Percentiles rank a stretch among this genome's conserved stretches.
Conservation (phyloP, 2,329 filamentous ascomycete genomes). For the Diaporthe eres region DNA sequence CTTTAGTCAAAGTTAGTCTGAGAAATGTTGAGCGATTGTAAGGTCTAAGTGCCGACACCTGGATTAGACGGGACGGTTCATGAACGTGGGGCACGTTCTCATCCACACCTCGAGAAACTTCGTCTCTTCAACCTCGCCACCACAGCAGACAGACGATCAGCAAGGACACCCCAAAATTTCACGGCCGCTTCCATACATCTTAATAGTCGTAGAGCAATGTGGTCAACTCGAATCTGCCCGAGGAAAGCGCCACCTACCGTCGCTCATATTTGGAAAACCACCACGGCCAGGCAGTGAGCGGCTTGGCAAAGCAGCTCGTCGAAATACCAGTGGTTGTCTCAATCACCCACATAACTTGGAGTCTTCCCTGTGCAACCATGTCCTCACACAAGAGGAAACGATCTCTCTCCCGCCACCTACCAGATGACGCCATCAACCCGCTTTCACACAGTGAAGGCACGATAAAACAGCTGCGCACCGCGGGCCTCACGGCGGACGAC, state of each 20-base stretch:
- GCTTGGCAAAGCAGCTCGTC: not conserved
- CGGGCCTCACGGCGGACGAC: slow-evolving; percentile 65
- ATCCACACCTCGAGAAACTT: not conserved
- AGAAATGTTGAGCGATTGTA: not conserved
- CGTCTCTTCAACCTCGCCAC: not conserved
- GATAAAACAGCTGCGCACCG: slow-evolving; percentile 66
- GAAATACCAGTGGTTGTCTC: not conserved
- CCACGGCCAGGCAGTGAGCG: not conserved
- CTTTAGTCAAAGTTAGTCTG: not conserved
- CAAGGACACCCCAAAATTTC: not conserved
- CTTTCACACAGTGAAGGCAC: slow-evolving; percentile 67
- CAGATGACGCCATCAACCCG: slow-evolving; percentile 63
- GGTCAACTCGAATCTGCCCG: not conserved
- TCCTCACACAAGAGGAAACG: slow-evolving; percentile 54
- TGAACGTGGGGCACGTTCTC: not conserved
- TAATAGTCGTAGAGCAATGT: not conserved
- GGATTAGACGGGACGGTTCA: not conserved
- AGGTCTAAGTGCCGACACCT: not conserved
- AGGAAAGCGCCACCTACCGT: not conserved
- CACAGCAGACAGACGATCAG: not conserved
- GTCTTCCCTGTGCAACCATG: not conserved
- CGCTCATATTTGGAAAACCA: not conserved
- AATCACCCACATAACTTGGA: slow-evolving; percentile 33
- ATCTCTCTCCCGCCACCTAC: slow-evolving; percentile 46
- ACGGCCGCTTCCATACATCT: not conserved